A percentile compares a stretch with the other conserved stretches of the same genome.
These are phyloP conservation scores for Spizellomyces punctatus DNA, from an alignment of 192 early-diverging fungal genomes.

Conservation along the genomic window DNA sequence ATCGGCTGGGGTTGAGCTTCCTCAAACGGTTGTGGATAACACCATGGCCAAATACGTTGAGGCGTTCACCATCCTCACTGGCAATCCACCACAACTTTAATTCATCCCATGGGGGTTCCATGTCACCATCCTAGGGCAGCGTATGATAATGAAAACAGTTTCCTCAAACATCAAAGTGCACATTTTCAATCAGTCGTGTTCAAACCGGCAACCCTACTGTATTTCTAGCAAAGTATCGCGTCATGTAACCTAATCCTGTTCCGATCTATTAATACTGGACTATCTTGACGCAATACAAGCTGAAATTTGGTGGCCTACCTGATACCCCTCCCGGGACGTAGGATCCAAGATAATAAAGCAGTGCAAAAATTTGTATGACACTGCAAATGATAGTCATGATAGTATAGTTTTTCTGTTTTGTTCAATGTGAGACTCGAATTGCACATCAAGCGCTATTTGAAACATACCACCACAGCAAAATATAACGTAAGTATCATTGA, in stretches of 20 bases:
- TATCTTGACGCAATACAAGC: not conserved
- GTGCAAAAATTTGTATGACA: conserved; percentile 75
- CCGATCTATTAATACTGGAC: not conserved
- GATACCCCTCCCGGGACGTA: conserved; percentile 72
- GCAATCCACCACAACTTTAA: conserved; percentile 28
- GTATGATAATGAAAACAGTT: too few species aligned
- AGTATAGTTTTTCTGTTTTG: conserved; percentile 56
- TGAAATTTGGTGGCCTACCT: not conserved
- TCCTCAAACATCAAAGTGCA: too few species aligned
- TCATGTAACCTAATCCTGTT: conserved; percentile 15
- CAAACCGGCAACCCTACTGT: conserved; percentile 31
- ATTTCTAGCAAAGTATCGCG: conserved; percentile 33
- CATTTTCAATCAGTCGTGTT: not conserved
- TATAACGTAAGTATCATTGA: conserved; percentile 86
- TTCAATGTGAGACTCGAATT: too few species aligned
- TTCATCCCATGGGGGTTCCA: not conserved
- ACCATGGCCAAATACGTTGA: conserved; percentile 91
- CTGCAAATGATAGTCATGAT: conserved; percentile 78
- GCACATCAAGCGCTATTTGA: not conserved
- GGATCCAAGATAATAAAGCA: conserved; percentile 83
- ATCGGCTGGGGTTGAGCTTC: conserved; percentile 78
- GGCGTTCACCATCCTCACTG: conserved; percentile 83
- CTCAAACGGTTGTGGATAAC: conserved; percentile 78
- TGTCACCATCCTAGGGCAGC: too few species aligned
- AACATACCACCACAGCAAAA: conserved; percentile 74